These are phyloP conservation scores for Colletotrichum aenigma DNA, from an alignment of 2,329 filamentous ascomycete genomes.

Conservation along the genomic window DNA sequence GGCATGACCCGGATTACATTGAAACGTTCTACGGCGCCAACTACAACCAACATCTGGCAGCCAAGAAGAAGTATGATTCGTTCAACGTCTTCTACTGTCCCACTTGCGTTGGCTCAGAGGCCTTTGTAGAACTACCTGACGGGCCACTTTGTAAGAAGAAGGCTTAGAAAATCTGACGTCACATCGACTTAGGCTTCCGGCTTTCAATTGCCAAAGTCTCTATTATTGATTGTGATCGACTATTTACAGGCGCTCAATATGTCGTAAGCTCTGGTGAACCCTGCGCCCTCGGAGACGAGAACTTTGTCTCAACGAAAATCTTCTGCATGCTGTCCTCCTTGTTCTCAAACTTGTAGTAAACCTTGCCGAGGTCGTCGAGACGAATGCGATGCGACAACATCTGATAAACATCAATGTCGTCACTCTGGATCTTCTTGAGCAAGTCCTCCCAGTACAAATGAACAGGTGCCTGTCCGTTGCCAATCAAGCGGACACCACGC, in stretches of 20 bases:
- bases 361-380: constrained; percentile 73
- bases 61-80: constrained; percentile 39
- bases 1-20: constrained; percentile 34
- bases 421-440: constrained; percentile 68
- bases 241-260: constrained; percentile 27
- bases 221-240: not conserved
- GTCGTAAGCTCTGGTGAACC: constrained; percentile 49
- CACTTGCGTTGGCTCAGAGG: constrained; percentile 42
- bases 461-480: constrained; percentile 72
- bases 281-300: constrained; percentile 50
- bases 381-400: constrained; percentile 83
- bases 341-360: constrained; percentile 67
- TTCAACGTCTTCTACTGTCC: constrained; percentile 37
- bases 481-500: constrained; percentile 79
- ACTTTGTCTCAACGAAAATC: constrained; percentile 69
- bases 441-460: constrained; percentile 85
- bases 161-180: not conserved
- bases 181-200: not conserved
- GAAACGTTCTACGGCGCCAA: constrained; percentile 38
- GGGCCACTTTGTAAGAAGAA: constrained; percentile 20
- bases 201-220: not conserved
- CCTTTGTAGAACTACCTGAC: constrained; percentile 27
- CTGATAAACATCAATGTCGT: constrained; percentile 74
- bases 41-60: constrained; percentile 30
- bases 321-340: constrained; percentile 79